phyloP scores from a whole-genome alignment of 805 yeast genomes.

The Kodamaea kakaduensis region DNA sequence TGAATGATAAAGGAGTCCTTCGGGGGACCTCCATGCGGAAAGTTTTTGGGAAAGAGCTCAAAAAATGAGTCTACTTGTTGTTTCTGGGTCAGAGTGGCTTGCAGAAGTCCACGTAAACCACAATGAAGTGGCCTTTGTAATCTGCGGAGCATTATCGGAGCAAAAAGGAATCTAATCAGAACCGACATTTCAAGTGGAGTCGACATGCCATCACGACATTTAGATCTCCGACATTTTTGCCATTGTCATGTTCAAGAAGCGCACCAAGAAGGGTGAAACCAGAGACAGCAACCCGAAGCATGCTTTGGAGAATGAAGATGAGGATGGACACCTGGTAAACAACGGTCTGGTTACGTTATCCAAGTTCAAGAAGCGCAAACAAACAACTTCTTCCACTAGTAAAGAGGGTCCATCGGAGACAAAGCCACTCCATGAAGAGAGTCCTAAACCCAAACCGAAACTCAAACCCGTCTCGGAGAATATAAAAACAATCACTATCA shows the following conservation, averaged over 20 bases:
- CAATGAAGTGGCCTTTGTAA: no score
- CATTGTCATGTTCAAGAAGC: slow-evolving; percentile 13
- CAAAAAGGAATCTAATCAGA: no score
- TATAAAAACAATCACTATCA: slow-evolving; percentile 60
- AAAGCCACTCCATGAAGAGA: slow-evolving; percentile 6
- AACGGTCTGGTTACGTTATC: no score
- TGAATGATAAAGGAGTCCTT: slow-evolving; percentile 56
- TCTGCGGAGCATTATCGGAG: no score
- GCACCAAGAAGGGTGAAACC: slow-evolving; percentile 8
- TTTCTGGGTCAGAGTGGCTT: no score
- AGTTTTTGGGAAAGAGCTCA: slow-evolving; percentile 69
- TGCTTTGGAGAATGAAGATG: slow-evolving; percentile 2
- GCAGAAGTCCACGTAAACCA: no score
- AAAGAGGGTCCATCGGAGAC: slow-evolving; percentile 3
- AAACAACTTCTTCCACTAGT: not conserved
- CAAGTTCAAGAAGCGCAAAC: slow-evolving; percentile 9
- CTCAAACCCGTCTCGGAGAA: slow-evolving; percentile 32
- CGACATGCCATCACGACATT: slow-evolving; percentile 2
- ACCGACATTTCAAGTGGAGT: no score
- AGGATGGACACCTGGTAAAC: no score
- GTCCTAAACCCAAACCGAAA: slow-evolving; percentile 7
- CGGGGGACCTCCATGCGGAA: slow-evolving; percentile 65
- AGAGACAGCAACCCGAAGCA: slow-evolving; percentile 8
- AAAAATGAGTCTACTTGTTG: slow-evolving; percentile 38
- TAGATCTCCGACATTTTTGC: not conserved